Percentiles rank a stretch among this genome's conserved stretches.
These are phyloP conservation scores for Globisporangium abappressorium DNA, from an alignment of 352 stramenopile species.

Conservation along the genomic window DNA sequence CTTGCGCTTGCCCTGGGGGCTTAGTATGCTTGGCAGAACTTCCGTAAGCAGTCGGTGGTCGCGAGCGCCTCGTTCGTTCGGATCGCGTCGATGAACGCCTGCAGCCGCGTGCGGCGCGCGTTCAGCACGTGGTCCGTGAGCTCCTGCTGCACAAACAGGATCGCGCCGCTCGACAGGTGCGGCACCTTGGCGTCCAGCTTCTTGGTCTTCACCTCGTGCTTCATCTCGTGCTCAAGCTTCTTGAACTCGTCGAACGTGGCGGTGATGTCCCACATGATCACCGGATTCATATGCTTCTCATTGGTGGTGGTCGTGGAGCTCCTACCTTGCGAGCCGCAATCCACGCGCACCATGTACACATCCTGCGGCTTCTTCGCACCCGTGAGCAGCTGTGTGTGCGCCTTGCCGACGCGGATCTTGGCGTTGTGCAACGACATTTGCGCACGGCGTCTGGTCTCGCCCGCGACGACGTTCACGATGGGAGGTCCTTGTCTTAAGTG, in stretches of 20 bases:
- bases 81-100: conserved; percentile 65
- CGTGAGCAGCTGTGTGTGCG: conserved; percentile 42
- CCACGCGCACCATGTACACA: conserved; percentile 74
- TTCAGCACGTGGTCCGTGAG: conserved; percentile 68
- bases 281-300: conserved; percentile 84
- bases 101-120: conserved; percentile 47
- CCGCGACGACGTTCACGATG: conserved; percentile 51
- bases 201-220: conserved; percentile 61
- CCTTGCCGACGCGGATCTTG: conserved; percentile 77
- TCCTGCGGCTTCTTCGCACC: conserved; percentile 45
- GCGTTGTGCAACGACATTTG: conserved; percentile 51
- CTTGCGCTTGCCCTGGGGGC: not conserved
- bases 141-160: conserved; percentile 68
- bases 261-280: conserved; percentile 83
- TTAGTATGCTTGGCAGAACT: conserved; percentile 78
- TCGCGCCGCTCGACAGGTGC: conserved; percentile 56
- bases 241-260: conserved; percentile 79
- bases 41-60: conserved; percentile 44
- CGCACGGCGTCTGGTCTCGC: conserved; percentile 50
- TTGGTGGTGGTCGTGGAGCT: conserved; percentile 10
- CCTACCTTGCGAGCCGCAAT: conserved; percentile 37
- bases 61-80: conserved; percentile 44
- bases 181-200: conserved; percentile 49
- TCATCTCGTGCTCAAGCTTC: conserved; percentile 62
- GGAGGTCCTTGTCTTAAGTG: conserved; percentile 39